Base-by-base conservation (phyloP, 176 grass and related monocot genomes). In the Poa pratensis region DNA sequence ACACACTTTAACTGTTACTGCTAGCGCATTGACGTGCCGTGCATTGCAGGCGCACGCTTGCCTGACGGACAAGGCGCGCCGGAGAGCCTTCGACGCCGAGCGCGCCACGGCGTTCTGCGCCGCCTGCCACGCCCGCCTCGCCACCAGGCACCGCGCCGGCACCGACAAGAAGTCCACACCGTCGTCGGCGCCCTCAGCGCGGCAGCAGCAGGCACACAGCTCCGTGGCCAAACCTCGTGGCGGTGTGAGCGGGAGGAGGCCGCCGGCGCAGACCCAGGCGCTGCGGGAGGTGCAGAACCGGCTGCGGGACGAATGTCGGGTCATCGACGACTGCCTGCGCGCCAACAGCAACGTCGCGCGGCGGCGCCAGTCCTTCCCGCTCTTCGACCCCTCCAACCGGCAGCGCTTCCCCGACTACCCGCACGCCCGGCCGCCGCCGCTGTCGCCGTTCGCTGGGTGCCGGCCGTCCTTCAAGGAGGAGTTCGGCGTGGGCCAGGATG, bases 241-340 rank as follows among this genome's bases (percentile, higher is more conserved):
- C 43, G 6, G 3, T 13, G 26, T 49, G 46, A 49, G 59, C 27
- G 17, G 70, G 46, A 82, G 65, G 64, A 62, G 12, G 55, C 17
- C 30, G 32, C 1, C 18, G 12, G 3, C 28, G 51, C 1, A 9
- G 39, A 7, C 75, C 15, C 64, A 85, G 23, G 80, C 92, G 75
- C 67, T 89, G n/a, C 91, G 87, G 18, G 88, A 98, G 35, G 78
- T 86, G 63, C 91, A 86, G 67, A 84, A 84, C 60, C 84, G 88
- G 72, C 53, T 98, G 49, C 87, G 85, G 9, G 86, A 94, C 35
- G 91, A 98, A 58, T 95, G 93, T 26, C 60, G 81, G 42, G 76
- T 95, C 55, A 94, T 95, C 57, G 96, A 98, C 37, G 52, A 46
- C 49, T 98, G 88, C 73, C 87, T 98, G 57, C 59, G 73, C 19